These are phyloP conservation scores for Talaromyces sp. DNA, from an alignment of 2,329 filamentous ascomycete genomes.

Conservation along the genomic window DNA sequence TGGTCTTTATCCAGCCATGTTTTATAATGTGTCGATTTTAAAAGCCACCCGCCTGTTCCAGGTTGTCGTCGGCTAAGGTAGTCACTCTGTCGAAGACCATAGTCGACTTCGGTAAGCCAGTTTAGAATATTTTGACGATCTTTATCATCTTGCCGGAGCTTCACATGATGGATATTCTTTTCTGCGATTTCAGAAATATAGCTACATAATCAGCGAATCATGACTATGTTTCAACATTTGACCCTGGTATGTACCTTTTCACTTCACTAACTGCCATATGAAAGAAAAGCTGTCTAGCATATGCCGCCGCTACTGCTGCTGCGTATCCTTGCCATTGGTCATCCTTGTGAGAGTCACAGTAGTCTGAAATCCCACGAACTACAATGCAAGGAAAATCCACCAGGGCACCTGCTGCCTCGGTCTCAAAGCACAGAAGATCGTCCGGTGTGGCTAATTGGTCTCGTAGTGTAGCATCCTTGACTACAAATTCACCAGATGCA, in stretches of 20 bases:
- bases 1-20: slow-evolving; percentile 10
- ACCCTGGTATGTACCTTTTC: background rate
- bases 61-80: slow-evolving; percentile 8
- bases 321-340: background rate
- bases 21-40: slow-evolving; percentile 11
- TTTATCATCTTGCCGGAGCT: background rate
- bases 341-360: slow-evolving; percentile 11
- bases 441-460: background rate
- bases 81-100: slow-evolving; percentile 14
- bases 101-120: slow-evolving; percentile 11
- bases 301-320: background rate
- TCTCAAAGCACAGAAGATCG: background rate
- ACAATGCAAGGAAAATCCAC: background rate
- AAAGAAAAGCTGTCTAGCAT: background rate
- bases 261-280: background rate
- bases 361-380: slow-evolving; percentile 7
- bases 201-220: background rate
- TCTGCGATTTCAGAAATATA: background rate
- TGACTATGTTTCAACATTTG: background rate
- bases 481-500: background rate
- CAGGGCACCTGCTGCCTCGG: background rate
- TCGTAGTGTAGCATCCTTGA: background rate
- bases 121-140: slow-evolving; percentile 10
- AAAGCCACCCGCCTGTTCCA: slow-evolving; percentile 15
- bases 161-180: background rate